phyloP scores from a whole-genome alignment of 2,329 filamentous ascomycete genomes.

The Albophoma yamanashiensis region DNA sequence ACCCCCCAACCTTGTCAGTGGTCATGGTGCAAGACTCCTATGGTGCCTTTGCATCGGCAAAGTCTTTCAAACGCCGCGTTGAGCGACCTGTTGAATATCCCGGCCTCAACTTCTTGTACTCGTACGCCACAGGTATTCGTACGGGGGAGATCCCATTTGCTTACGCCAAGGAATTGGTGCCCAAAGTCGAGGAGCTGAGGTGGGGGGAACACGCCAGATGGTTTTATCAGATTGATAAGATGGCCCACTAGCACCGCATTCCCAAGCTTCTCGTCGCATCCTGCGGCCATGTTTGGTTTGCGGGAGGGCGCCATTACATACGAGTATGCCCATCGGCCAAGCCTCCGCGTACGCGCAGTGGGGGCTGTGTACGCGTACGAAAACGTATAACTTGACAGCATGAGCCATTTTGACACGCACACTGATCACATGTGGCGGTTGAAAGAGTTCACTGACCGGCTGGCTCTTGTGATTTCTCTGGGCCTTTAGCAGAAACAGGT shows the following conservation, averaged over 20 bases:
- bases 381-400: background rate
- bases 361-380: background rate
- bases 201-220: background rate
- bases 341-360: background rate
- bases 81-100: background rate
- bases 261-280: background rate
- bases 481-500: background rate
- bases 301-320: background rate
- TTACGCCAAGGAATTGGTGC: background rate
- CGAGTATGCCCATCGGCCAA: background rate
- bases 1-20: too few species aligned
- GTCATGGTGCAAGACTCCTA: background rate
- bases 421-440: too few species aligned
- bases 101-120: too few species aligned
- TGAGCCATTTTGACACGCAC: background rate
- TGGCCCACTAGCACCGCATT: background rate
- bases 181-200: background rate
- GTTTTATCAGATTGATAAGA: slow-evolving; percentile 1
- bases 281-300: background rate
- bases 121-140: too few species aligned
- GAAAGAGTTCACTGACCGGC: too few species aligned
- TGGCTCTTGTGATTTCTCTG: background rate
- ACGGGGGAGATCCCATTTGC: too few species aligned
- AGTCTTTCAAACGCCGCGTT: background rate
- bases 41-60: too few species aligned